Base-by-base conservation (phyloP, 2,329 filamentous ascomycete species). In the Tolypocladium capitatum region DNA sequence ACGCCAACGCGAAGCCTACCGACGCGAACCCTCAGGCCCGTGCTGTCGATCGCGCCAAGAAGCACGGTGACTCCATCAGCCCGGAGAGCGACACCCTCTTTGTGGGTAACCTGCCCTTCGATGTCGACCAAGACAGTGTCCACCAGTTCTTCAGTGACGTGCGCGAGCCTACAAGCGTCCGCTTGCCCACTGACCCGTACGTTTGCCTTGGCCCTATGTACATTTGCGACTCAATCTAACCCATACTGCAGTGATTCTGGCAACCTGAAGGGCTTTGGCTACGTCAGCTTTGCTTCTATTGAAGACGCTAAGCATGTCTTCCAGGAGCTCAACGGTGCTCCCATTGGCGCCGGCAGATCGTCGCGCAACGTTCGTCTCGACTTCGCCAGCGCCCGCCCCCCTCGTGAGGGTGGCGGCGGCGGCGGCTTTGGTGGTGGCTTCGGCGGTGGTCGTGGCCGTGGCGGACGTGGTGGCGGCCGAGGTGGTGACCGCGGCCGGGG, bases 251-350 rank as follows among this genome's bases (percentile, higher is more conserved):
- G 81, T 65, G 88, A 94, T 52, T 81, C 81, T 52, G 89, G 88
- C 55, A 79, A 81, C 58, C 82, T 84, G 63, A 95, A 95, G 82
- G 90, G 90, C 49, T 95, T 94, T 67, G 90, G 87, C 48, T 96
- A 96, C 64, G 83, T 95, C 53, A 83, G 83, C 62, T 95, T 91
- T 74, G 71, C 72, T 57, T 85, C 84, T 18, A 66, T 92, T 52
- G 88, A 94, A 28, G 89, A 95, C 59, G 87, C 90, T 59, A 86
- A 84, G 70, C 69, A 73, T 58, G 90, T 82, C 24, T 80, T 87
- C 57, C 74, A 83, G 58, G 70, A 74, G 49, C 75, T 86, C 64
- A 82, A 86, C 57, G 87, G 87, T 54, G 72, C 73, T 48, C 67
- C 75, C 51, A 73, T 80, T 52, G 76, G 77, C 46, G 64, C 70